Percentiles rank a stretch among this genome's conserved stretches.
phyloP scores from a whole-genome alignment of 768 basidiomycete species.

The Mycena indigotica region DNA sequence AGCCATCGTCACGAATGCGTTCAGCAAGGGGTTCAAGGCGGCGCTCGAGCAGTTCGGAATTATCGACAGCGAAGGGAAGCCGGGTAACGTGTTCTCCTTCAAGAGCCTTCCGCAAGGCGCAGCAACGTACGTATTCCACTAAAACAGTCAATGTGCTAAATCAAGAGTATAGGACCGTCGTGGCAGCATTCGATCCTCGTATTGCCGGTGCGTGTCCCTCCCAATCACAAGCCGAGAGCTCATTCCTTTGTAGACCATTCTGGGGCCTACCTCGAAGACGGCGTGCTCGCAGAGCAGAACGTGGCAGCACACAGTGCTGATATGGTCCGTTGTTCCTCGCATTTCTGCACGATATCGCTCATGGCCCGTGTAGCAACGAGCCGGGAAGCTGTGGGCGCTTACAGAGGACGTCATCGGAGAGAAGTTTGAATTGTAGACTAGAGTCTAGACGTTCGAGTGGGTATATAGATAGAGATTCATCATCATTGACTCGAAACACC shows the following conservation, averaged over 20 bases:
- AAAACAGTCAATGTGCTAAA: no score
- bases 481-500: neutral
- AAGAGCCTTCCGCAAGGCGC: slow-evolving; percentile 15
- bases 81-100: neutral
- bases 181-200: slow-evolving; percentile 13
- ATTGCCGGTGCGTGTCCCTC: neutral
- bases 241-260: neutral
- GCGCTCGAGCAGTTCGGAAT: no score
- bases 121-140: slow-evolving; percentile 8
- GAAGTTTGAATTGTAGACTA: neutral
- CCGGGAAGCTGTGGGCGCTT: neutral
- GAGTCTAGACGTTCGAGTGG: no score
- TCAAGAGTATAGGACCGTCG: slow-evolving; percentile 7
- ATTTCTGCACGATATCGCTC: neutral
- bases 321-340: slow-evolving; percentile 5
- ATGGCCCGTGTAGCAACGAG: neutral
- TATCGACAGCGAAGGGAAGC: no score
- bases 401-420: neutral
- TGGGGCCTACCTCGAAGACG: slow-evolving; percentile 7
- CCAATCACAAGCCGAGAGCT: neutral
- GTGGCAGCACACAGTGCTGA: slow-evolving; percentile 7
- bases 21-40: no score
- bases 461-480: no score
- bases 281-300: neutral
- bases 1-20: no score